Percentiles rank a stretch among this genome's conserved stretches.
phyloP scores from a whole-genome alignment of 23 red algal genomes.

The Gracilaria vermiculophylla region DNA sequence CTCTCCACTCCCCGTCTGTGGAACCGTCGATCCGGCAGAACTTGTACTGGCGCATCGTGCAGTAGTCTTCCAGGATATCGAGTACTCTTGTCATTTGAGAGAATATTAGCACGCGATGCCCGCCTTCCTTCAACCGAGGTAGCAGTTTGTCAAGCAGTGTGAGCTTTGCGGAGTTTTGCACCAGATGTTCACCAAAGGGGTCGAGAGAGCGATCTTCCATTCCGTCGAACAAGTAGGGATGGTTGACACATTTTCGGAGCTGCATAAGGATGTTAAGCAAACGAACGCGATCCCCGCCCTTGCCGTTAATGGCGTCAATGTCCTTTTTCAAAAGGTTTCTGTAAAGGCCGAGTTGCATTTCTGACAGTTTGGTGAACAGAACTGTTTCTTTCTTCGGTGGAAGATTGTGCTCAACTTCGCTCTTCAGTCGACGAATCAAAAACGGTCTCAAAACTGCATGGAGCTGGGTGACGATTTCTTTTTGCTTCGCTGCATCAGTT shows the following conservation, averaged over 20 bases:
- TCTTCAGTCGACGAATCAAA: conserved; percentile 92
- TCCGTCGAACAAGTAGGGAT: conserved; percentile 98
- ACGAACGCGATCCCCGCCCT: conserved; percentile 95
- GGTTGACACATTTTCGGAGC: conserved; percentile 94
- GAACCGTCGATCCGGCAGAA: conserved; percentile 98
- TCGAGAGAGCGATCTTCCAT: conserved; percentile 96
- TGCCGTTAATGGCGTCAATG: conserved; percentile 95
- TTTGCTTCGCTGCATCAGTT: conserved; percentile 43
- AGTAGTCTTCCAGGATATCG: conserved; percentile 99
- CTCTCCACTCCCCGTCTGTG: conserved; percentile 93
- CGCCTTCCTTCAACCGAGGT: conserved; percentile 77
- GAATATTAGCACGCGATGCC: conserved; percentile 94
- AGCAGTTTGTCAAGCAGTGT: conserved; percentile 91
- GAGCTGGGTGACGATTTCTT: conserved; percentile 88
- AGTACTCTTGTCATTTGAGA: conserved; percentile 99
- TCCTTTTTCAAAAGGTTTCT: conserved; percentile 95
- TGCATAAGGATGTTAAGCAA: conserved; percentile 99
- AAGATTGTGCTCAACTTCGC: conserved; percentile 87
- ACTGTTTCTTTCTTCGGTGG: conserved; percentile 98
- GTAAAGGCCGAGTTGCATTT: conserved; percentile 93
- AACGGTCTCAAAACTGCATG: conserved; percentile 98
- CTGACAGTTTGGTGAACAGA: conserved; percentile 83
- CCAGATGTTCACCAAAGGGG: conserved; percentile 94
- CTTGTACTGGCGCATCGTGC: conserved; percentile 83
- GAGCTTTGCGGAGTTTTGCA: conserved; percentile 86